These are phyloP conservation scores for Nakazawaea populi DNA, from an alignment of 805 yeast genomes.

Conservation along the genomic window DNA sequence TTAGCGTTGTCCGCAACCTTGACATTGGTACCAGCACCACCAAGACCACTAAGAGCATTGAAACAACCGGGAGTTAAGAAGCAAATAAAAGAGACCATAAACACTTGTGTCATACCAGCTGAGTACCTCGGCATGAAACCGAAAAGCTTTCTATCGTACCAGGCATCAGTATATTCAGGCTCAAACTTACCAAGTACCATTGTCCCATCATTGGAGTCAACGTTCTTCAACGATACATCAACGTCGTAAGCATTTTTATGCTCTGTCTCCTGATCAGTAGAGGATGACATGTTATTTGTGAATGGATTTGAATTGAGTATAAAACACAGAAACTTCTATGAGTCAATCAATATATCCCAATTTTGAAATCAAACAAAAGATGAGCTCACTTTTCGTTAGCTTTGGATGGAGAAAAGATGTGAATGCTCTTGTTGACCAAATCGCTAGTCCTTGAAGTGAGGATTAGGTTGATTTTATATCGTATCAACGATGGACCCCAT, in stretches of 20 bases:
- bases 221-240: conserved; percentile 4
- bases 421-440: no score
- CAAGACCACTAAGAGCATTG: conserved; percentile 46
- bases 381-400: no score
- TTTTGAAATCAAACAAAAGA: no score
- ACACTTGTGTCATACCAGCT: conserved; percentile 33
- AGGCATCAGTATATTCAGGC: conserved; percentile 15
- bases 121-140: conserved; percentile 32
- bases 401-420: no score
- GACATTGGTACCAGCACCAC: conserved; percentile 34
- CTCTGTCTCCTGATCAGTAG: conserved; percentile 6
- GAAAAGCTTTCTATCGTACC: conserved; percentile 32
- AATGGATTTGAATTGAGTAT: no score
- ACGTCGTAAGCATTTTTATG: conserved; percentile 7
- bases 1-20: conserved; percentile 39
- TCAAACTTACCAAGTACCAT: not conserved
- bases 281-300: not conserved
- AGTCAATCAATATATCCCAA: no score
- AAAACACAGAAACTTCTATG: no score
- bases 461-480: not conserved
- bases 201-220: conserved; percentile 1
- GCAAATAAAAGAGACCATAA: conserved; percentile 39
- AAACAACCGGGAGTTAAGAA: conserved; percentile 47
- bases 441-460: not conserved
- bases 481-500: not conserved